Evolutionary conservation across 2,329 filamentous ascomycete genomes (phyloP), one percentile per base, ranked within the genome.

Genomic region (Talaromyces islandicus): DNA sequence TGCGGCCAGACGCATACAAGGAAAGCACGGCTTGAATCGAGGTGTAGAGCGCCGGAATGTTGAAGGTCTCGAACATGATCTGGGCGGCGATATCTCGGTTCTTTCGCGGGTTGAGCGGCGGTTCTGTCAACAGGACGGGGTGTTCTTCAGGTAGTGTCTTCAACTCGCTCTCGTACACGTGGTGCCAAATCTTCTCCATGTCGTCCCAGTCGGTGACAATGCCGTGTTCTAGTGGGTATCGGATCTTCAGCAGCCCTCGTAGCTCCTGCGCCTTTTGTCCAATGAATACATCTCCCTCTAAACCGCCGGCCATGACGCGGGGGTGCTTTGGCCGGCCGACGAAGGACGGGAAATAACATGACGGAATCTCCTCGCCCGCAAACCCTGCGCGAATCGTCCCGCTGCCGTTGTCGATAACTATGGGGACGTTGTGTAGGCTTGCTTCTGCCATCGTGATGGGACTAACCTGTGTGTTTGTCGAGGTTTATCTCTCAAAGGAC

Each of bases 81-180:
- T 99, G 94, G 48, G 94, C 94, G 43, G 94, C 94, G 7, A 88
- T 96, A 74, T 99, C 94, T 72, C 94, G 91, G 78, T 99, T 97
- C 75, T 89, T 88, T 75, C 92, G 88, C 35, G 94, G 94, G 77
- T 99, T 99, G 66, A 99, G 82, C 46, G 94, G 94, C 55, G 94
- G 91, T 77, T 99, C 94, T 63, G 94, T 99, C 69, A 99, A 83
- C 57, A 99, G 86, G 63, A 99, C 93, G 51, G 94, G 94, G 76
- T 99, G 94, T 88, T 99, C 94, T 83, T 99, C 94, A 76, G 92
- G 97, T 72, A 97, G 83, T 55, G 93, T 96, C 81, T 97, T 97
- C 69, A 99, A 77, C 65, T 95, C 94, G 71, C 97, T 93, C 60
- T 90, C 90, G 75, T 97, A 99, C 57, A 99, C 92, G 72, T 96